Percentiles rank a stretch among this genome's conserved stretches.
These are phyloP conservation scores for Hondaea fermentalgiana DNA, from an alignment of 108 stramenopile species.

Conservation along the genomic window DNA sequence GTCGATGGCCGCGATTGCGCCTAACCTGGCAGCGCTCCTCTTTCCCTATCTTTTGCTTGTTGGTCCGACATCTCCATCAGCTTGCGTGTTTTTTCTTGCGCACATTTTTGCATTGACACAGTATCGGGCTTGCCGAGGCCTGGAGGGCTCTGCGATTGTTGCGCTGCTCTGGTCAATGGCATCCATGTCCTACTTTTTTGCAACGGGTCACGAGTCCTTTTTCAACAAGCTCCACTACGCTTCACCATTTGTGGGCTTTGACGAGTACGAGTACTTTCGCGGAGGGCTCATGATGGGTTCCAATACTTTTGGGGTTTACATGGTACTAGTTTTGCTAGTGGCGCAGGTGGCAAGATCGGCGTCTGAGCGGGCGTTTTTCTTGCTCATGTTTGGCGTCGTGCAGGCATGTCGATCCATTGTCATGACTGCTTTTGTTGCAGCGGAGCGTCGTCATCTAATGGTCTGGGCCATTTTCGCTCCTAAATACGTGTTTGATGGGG, in stretches of 20 bases:
- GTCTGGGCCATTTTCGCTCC: conserved; percentile 48
- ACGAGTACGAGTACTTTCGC: conserved; percentile 27
- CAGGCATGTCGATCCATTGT: conserved; percentile 21
- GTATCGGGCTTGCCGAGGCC: not conserved
- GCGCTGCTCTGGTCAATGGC: not conserved
- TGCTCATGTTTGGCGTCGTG: not conserved
- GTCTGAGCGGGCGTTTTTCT: not conserved
- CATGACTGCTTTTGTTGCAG: conserved; percentile 23
- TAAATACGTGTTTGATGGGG: conserved; percentile 40
- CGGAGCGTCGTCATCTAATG: conserved; percentile 45
- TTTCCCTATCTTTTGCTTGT: not conserved
- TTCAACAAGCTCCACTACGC: conserved; percentile 42
- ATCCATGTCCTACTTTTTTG: conserved; percentile 30
- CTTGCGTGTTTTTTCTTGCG: not conserved
- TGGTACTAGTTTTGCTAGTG: conserved; percentile 22
- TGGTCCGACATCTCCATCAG: not conserved
- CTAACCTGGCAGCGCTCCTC: not conserved
- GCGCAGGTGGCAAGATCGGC: not conserved
- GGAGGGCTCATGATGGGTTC: conserved; percentile 33
- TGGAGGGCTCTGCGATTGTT: not conserved
- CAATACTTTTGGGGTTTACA: conserved; percentile 40
- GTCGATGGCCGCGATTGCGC: not conserved
- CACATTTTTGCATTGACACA: not conserved
- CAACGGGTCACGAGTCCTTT: conserved; percentile 39
- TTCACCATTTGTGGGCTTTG: conserved; percentile 38